Base-by-base conservation (phyloP, 1,284 basidiomycete species). In the Ustilago sp. region DNA sequence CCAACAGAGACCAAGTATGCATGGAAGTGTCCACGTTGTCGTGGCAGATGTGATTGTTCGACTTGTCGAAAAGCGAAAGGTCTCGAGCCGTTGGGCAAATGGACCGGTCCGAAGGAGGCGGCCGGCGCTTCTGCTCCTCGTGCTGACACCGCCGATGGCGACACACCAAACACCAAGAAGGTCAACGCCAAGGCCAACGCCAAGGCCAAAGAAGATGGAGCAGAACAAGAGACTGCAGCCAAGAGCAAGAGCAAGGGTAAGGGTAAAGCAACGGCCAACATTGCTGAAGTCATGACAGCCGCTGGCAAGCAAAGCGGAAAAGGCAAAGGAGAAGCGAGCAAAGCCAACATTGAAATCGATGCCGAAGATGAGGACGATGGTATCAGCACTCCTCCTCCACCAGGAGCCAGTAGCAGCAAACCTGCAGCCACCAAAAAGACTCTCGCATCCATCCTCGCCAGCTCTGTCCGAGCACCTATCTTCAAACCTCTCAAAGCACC, bases 11-110 rank as follows among this genome's bases (percentile, higher is more conserved):
- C 75, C 28, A 77, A 74, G 39, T 77, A 77, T 36, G 75, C 75
- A 17, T 77, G 69, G 69, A 77, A 77, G 58, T 77, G 75, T 54
- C 75, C 75, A 17, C 58, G 64, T 35, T 77, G 75, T 45, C 66
- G 71, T 19, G 63, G 60, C 43, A 74, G 62, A 35, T 77, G 75
- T 23, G 54, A 23, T 13, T 77, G 75, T 55, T 68, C 70, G 3
- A 59, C 55, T 23, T 77, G 75, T 43, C 70, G 75, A 41, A 74
- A 69, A 59, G 63, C 66, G 0, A 45, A 38, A 4, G 70, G 70
- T 17, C 70, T 74, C 34, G 60, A 63, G 43, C 74, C 69, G 12
- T 50, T 73, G 0, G 74, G 68, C 23, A 66, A 52, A 31, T 70
- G 64, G 54, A 43, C 39, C 12, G 67, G 59, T 19, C 19, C 43